Percentiles rank a stretch among this genome's conserved stretches.
Conservation (phyloP, 106 monocot genomes). For the Dioscorea zingiberensis region DNA sequence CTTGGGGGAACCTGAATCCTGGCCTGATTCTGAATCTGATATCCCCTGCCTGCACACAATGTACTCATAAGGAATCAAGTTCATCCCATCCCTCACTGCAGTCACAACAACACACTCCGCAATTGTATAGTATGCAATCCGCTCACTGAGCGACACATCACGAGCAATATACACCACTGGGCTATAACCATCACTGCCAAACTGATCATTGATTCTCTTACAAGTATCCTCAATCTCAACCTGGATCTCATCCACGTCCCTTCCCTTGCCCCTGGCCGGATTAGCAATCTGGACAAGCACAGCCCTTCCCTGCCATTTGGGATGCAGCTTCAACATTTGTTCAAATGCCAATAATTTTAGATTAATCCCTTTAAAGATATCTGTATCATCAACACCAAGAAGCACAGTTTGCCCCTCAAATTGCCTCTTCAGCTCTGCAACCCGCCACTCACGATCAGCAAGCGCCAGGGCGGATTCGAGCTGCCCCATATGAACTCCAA, state of each 20-base stretch:
- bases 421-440: slow-evolving; percentile 47
- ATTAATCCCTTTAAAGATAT: slow-evolving; percentile 90
- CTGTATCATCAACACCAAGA: slow-evolving; percentile 89
- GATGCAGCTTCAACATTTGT: slow-evolving; percentile 59
- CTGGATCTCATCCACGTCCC: slow-evolving; percentile 59
- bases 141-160: slow-evolving; percentile 41
- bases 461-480: slow-evolving; percentile 38
- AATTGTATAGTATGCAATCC: slow-evolving; percentile 68
- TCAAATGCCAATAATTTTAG: slow-evolving; percentile 82
- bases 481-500: slow-evolving; percentile 82
- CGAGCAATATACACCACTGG: slow-evolving; percentile 71
- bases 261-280: slow-evolving; percentile 61
- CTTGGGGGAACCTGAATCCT: slow-evolving; percentile 8
- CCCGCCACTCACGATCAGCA: slow-evolving; percentile 50
- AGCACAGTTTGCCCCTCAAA: slow-evolving; percentile 70
- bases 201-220: slow-evolving; percentile 67
- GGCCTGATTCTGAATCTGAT: not conserved
- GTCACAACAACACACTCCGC: slow-evolving; percentile 81
- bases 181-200: slow-evolving; percentile 40
- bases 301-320: slow-evolving; percentile 75
- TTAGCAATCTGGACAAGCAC: slow-evolving; percentile 86
- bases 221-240: slow-evolving; percentile 62
- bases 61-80: slow-evolving; percentile 88
- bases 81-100: slow-evolving; percentile 79
- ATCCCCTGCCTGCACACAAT: slow-evolving; percentile 67